Percentiles rank a stretch among this genome's conserved stretches.
Conservation (phyloP, 257 asterid species). For the Solanum virginianum region DNA sequence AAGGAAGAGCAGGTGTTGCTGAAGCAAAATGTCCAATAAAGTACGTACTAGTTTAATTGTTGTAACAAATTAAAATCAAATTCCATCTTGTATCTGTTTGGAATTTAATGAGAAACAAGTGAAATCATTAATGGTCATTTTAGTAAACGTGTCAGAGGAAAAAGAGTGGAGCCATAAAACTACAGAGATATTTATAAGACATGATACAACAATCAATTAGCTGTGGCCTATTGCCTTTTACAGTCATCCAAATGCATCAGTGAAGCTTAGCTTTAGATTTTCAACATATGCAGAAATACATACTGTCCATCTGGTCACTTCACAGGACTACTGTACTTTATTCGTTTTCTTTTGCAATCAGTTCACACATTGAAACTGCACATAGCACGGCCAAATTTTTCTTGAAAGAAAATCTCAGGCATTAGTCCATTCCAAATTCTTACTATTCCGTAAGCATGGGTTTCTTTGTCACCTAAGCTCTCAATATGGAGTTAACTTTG, state of each 20-base stretch:
- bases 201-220: constrained; percentile 39
- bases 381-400: background rate
- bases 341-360: background rate
- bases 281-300: constrained; percentile 28
- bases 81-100: background rate
- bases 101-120: background rate
- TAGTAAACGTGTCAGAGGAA: background rate
- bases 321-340: constrained; percentile 2
- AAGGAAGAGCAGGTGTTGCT: background rate
- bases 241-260: constrained; percentile 19
- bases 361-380: background rate
- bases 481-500: background rate
- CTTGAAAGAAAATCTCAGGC: background rate
- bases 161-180: background rate
- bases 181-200: constrained; percentile 11
- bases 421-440: background rate
- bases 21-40: background rate
- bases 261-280: constrained; percentile 35
- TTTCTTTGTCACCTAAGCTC: background rate
- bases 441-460: background rate
- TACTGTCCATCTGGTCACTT: constrained; percentile 30
- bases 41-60: background rate
- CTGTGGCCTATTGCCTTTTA: constrained; percentile 11
- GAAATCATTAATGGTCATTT: background rate
- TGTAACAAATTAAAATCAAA: background rate